phyloP scores from a whole-genome alignment of 176 grass and related monocot genomes.

The Ananas comosus region DNA sequence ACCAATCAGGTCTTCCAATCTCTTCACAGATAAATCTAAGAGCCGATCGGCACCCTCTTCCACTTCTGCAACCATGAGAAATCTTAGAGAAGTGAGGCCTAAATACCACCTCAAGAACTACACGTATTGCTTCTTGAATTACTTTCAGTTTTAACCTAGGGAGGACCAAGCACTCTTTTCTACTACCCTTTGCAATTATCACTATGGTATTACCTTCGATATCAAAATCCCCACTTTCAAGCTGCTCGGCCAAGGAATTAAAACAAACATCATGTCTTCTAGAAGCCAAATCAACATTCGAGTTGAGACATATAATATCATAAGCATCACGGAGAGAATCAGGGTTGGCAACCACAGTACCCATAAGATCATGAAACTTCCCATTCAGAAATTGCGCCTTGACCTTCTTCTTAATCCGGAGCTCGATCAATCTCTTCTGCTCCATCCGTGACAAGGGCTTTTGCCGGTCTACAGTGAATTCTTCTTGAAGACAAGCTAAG shows the following conservation, averaged over 20 bases:
- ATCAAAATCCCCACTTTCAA: slow-evolving; percentile 45
- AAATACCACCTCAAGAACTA: slow-evolving; percentile 69
- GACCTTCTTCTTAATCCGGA: slow-evolving; percentile 72
- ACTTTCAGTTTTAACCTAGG: slow-evolving; percentile 67
- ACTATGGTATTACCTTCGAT: slow-evolving; percentile 21
- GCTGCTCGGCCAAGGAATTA: slow-evolving; percentile 37
- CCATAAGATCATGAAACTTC: slow-evolving; percentile 63
- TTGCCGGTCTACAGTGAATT: slow-evolving; percentile 26
- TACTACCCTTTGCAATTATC: slow-evolving; percentile 31
- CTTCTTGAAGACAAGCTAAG: slow-evolving; percentile 59
- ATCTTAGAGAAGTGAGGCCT: slow-evolving; percentile 88
- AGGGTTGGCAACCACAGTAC: slow-evolving; percentile 34
- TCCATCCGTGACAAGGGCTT: slow-evolving; percentile 51
- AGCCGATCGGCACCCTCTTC: slow-evolving; percentile 48
- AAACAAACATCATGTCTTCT: slow-evolving; percentile 43
- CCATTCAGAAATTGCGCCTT: slow-evolving; percentile 59
- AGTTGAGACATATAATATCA: slow-evolving; percentile 60
- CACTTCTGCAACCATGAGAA: slow-evolving; percentile 76
- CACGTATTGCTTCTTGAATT: slow-evolving; percentile 70
- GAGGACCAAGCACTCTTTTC: slow-evolving; percentile 47
- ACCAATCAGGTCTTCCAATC: slow-evolving; percentile 61
- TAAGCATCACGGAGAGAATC: slow-evolving; percentile 70
- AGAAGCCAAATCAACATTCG: slow-evolving; percentile 44
- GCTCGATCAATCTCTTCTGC: slow-evolving; percentile 59
- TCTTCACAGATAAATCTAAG: slow-evolving; percentile 59